Evolutionary conservation across 768 basidiomycete genomes (phyloP).

Genomic region (Panaeolus cyanescens): DNA sequence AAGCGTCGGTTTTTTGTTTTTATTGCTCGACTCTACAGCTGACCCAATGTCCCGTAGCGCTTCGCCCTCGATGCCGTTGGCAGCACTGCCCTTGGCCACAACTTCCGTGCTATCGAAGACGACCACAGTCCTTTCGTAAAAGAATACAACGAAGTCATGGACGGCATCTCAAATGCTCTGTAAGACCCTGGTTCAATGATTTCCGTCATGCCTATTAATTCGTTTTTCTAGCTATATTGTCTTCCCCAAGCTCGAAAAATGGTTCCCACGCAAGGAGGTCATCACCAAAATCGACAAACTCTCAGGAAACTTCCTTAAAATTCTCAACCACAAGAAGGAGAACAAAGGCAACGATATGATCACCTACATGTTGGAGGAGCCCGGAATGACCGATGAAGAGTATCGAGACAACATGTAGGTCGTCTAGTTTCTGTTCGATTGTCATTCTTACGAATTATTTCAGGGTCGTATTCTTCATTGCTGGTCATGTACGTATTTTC

Average conservation of each 20-base stretch:
- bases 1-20: too few relatives aligned
- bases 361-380: slow-evolving; percentile 35
- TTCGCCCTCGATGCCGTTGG: slow-evolving; percentile 40
- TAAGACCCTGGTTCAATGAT: slow-evolving; percentile 33
- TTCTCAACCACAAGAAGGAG: slow-evolving; percentile 28
- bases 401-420: slow-evolving; percentile 37
- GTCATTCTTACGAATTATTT: too few relatives aligned
- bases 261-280: too few relatives aligned
- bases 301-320: slow-evolving; percentile 23
- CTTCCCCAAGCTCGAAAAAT: too few relatives aligned
- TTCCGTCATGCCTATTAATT: slow-evolving; percentile 27
- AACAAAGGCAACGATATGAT: slow-evolving; percentile 35
- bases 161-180: too few relatives aligned
- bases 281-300: slow-evolving; percentile 31
- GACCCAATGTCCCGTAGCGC: slow-evolving; percentile 16
- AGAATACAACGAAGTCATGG: too few relatives aligned
- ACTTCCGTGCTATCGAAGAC: too few relatives aligned
- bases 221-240: too few relatives aligned
- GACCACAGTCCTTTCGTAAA: too few relatives aligned
- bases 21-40: too few relatives aligned
- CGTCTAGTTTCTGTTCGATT: too few relatives aligned
- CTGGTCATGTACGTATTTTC: slow-evolving; percentile 34
- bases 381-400: slow-evolving; percentile 32
- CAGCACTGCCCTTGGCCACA: too few relatives aligned
- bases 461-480: slow-evolving; percentile 39